Percentiles rank a stretch among this genome's conserved stretches.
Conservation (phyloP, 2,329 filamentous ascomycete species). For the Xylaria sp. region DNA sequence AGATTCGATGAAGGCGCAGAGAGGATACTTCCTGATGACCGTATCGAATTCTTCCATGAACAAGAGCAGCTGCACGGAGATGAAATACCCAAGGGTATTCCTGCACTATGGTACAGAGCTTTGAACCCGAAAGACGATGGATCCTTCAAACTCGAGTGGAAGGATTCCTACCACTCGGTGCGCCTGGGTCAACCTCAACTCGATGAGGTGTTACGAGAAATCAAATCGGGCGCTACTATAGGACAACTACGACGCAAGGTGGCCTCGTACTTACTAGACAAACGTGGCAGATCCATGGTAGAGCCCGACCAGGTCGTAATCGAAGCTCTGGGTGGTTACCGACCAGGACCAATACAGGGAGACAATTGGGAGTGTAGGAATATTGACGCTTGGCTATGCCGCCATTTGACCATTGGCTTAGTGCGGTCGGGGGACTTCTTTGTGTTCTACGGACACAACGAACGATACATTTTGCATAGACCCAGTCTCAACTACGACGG, state of each 20-base stretch:
- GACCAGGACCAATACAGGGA: slow-evolving; percentile 47
- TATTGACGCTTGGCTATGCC: slow-evolving; percentile 48
- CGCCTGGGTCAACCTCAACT: slow-evolving; percentile 31
- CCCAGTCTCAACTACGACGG: slow-evolving; percentile 32
- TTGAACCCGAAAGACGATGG: slow-evolving; percentile 35
- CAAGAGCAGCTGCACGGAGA: background rate
- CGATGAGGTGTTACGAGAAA: slow-evolving; percentile 30
- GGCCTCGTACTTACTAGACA: slow-evolving; percentile 32
- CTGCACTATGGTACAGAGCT: slow-evolving; percentile 39
- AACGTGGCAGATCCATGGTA: slow-evolving; percentile 24
- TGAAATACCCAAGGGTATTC: slow-evolving; percentile 22
- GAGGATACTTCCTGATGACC: slow-evolving; percentile 11
- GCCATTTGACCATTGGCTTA: slow-evolving; percentile 46
- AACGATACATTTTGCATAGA: slow-evolving; percentile 50
- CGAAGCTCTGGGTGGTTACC: slow-evolving; percentile 46
- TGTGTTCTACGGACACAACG: slow-evolving; percentile 47
- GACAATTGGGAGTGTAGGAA: slow-evolving; percentile 48
- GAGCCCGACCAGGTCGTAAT: slow-evolving; percentile 47
- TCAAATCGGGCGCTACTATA: slow-evolving; percentile 46
- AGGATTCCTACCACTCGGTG: slow-evolving; percentile 7
- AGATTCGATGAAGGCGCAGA: slow-evolving; percentile 23
- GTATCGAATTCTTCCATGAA: slow-evolving; percentile 18
- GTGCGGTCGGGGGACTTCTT: slow-evolving; percentile 40
- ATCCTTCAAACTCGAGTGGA: slow-evolving; percentile 37
- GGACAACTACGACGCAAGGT: slow-evolving; percentile 43